phyloP scores from a whole-genome alignment of 2,329 filamentous ascomycete species.

The Cladosporium sp. region DNA sequence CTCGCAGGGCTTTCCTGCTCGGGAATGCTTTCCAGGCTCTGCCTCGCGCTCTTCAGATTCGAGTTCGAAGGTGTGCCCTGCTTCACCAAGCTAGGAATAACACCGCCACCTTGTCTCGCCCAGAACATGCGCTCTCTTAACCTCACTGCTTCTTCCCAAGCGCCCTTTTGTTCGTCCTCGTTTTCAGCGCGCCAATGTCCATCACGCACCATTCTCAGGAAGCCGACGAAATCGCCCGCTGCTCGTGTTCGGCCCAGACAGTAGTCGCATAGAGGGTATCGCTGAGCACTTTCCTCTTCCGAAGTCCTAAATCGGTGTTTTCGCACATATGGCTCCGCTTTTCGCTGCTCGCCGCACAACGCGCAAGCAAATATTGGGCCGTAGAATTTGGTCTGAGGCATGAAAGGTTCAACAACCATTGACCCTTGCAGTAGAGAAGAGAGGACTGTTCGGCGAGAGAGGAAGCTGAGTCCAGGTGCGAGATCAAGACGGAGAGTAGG shows the following conservation, averaged over 20 bases:
- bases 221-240: conserved; percentile 90
- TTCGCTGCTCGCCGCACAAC: conserved; percentile 82
- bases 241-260: conserved; percentile 82
- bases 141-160: conserved; percentile 92
- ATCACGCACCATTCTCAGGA: conserved; percentile 86
- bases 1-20: conserved; percentile 16
- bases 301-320: conserved; percentile 87
- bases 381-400: conserved; percentile 53
- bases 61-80: conserved; percentile 16
- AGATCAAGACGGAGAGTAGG: conserved; percentile 87
- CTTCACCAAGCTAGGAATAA: conserved; percentile 64
- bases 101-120: conserved; percentile 87
- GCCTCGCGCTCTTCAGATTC: conserved; percentile 22
- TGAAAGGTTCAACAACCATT: conserved; percentile 84
- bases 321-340: conserved; percentile 69
- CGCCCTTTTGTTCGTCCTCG: conserved; percentile 78
- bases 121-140: conserved; percentile 96
- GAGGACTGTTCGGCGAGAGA: conserved; percentile 82
- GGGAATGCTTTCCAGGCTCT: conserved; percentile 31
- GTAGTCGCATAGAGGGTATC: conserved; percentile 87
- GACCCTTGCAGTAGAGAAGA: conserved; percentile 81
- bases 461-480: conserved; percentile 89
- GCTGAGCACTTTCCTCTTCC: conserved; percentile 81
- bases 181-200: conserved; percentile 87
- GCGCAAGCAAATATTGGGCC: conserved; percentile 71